These are phyloP conservation scores for Biscogniauxia sp. DNA, from an alignment of 2,329 filamentous ascomycete species.

Conservation along the genomic window DNA sequence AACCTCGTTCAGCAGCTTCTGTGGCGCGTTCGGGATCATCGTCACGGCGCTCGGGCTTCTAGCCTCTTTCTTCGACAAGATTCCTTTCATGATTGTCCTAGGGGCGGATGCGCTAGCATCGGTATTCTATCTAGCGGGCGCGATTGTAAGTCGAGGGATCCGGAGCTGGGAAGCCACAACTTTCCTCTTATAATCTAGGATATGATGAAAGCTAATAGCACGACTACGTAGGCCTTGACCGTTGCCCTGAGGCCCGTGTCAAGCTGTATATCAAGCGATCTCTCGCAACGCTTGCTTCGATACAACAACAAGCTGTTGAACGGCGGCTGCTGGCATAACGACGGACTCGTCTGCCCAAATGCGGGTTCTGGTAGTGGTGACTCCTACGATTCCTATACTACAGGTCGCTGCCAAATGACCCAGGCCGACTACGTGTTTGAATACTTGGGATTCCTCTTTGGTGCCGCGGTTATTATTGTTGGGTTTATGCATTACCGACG, in stretches of 20 bases:
- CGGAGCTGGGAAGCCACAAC: neutral
- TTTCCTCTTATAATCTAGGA: neutral
- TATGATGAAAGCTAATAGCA: constrained; percentile 1
- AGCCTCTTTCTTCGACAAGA: constrained; percentile 28
- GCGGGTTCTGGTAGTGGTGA: constrained; percentile 3
- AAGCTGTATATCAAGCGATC: constrained; percentile 24
- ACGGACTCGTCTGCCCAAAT: constrained; percentile 15
- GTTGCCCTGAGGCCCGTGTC: constrained; percentile 29
- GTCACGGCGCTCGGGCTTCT: constrained; percentile 28
- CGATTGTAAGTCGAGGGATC: constrained; percentile 26
- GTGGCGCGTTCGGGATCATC: constrained; percentile 33
- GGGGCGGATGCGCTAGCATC: constrained; percentile 28
- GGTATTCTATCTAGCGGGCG: constrained; percentile 33
- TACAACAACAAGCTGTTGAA: constrained; percentile 30
- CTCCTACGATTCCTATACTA: constrained; percentile 5
- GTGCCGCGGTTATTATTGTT: constrained; percentile 20
- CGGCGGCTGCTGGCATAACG: constrained; percentile 24
- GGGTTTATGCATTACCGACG: constrained; percentile 19
- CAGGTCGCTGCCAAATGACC: constrained; percentile 26
- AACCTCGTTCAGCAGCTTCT: constrained; percentile 34
- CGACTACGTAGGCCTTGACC: constrained; percentile 26
- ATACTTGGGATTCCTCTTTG: constrained; percentile 28
- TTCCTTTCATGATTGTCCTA: constrained; percentile 27
- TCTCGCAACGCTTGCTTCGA: neutral
- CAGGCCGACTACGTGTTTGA: constrained; percentile 33